Conservation (phyloP, 1,284 basidiomycete species). For the Mixia osmundae region DNA sequence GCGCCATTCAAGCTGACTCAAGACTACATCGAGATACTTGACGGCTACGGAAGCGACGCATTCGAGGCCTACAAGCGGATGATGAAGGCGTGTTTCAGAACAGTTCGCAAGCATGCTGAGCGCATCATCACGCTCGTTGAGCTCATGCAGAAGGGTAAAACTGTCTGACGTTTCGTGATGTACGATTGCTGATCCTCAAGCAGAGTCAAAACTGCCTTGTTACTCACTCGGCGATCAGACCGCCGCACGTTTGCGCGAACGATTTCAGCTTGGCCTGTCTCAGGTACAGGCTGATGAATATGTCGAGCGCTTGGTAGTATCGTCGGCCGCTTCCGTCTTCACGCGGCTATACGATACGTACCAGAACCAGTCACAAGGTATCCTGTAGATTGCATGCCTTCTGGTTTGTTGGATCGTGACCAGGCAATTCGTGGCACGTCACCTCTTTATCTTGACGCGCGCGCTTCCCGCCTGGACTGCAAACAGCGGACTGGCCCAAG, state of each 20-base stretch:
- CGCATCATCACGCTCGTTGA: conserved; percentile 88
- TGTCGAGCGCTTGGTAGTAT: conserved; percentile 64
- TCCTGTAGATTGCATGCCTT: too few relatives aligned
- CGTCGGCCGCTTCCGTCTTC: conserved; percentile 26
- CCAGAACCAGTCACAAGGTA: conserved; percentile 6
- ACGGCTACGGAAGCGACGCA: conserved; percentile 52
- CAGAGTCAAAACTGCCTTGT: conserved; percentile 79
- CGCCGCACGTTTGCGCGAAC: conserved; percentile 58
- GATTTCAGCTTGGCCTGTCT: conserved; percentile 78
- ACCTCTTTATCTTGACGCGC: too few relatives aligned
- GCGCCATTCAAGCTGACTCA: conserved; percentile 92
- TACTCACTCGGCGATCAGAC: conserved; percentile 82
- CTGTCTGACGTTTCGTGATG: background rate
- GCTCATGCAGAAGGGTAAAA: conserved; percentile 80
- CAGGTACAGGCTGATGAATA: conserved; percentile 69
- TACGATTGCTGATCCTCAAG: background rate
- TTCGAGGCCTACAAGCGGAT: conserved; percentile 66
- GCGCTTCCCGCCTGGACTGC: too few relatives aligned
- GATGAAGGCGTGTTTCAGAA: conserved; percentile 82
- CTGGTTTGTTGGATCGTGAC: too few relatives aligned
- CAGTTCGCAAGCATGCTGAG: conserved; percentile 86
- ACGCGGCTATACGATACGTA: conserved; percentile 9
- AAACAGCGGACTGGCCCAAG: too few relatives aligned
- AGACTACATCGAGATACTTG: conserved; percentile 92
- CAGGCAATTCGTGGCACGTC: too few relatives aligned